Evolutionary conservation across 768 basidiomycete genomes (phyloP).

Genomic region (Psilocybe cyanescens): DNA sequence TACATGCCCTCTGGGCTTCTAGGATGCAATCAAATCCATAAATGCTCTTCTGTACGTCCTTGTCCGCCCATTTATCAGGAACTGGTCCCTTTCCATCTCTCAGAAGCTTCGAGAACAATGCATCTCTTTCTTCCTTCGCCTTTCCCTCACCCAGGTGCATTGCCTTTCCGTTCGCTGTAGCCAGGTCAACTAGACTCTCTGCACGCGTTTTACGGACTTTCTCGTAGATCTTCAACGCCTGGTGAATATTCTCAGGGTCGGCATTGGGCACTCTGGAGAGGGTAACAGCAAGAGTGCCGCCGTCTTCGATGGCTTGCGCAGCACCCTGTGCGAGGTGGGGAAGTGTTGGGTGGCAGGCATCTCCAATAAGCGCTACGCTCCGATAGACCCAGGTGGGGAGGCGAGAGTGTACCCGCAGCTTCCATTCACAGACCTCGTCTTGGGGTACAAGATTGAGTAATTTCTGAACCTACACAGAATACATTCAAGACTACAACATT

Average conservation of each 20-base stretch:
- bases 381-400: conserved; percentile 4
- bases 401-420: conserved; percentile 4
- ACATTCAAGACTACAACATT: too few relatives aligned
- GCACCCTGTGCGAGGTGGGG: conserved; percentile 6
- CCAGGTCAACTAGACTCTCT: conserved; percentile 5
- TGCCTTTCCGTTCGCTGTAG: not conserved
- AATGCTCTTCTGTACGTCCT: conserved; percentile 1
- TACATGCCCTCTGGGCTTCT: not conserved
- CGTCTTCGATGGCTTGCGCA: conserved; percentile 8
- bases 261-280: conserved; percentile 3
- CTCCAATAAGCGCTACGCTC: conserved; percentile 4
- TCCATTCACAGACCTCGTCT: conserved; percentile 10
- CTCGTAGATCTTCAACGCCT: conserved; percentile 1
- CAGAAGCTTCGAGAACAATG: not conserved
- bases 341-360: conserved; percentile 9
- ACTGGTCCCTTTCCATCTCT: conserved; percentile 1
- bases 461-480: conserved; percentile 1
- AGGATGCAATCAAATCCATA: conserved; percentile 7
- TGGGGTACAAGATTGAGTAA: conserved; percentile 8
- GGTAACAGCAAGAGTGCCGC: not conserved
- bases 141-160: conserved; percentile 8
- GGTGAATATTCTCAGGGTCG: not conserved
- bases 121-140: conserved; percentile 7
- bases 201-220: conserved; percentile 1
- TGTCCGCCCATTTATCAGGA: conserved; percentile 11